phyloP scores from a whole-genome alignment of 1,284 basidiomycete genomes.

The Puccinia polysora region DNA sequence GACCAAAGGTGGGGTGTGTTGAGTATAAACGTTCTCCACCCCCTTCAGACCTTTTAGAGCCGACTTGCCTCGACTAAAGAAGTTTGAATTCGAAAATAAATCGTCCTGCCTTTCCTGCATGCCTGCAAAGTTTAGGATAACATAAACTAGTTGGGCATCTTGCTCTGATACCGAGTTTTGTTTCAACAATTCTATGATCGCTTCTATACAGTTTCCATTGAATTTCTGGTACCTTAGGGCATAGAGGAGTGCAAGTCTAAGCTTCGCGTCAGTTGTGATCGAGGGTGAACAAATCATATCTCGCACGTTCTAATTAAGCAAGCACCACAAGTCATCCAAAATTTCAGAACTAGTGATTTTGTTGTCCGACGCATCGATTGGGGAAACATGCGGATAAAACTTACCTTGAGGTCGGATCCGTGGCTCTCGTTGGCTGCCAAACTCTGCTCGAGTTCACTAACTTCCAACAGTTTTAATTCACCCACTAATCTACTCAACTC shows the following conservation, averaged over 20 bases:
- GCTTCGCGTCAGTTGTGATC: constrained; percentile 73
- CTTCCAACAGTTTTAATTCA: constrained; percentile 74
- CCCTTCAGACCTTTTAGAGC: constrained; percentile 96
- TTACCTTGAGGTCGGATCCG: constrained; percentile 72
- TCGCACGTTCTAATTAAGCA: constrained; percentile 66
- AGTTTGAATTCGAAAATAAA: constrained; percentile 89
- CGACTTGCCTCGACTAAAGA: constrained; percentile 88
- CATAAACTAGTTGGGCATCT: constrained; percentile 88
- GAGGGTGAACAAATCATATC: constrained; percentile 64
- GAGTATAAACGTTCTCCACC: constrained; percentile 98
- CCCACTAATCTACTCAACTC: constrained; percentile 88
- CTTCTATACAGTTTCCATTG: constrained; percentile 74
- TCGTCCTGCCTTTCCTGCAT: constrained; percentile 96
- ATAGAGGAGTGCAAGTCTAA: constrained; percentile 87
- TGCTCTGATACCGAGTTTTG: constrained; percentile 75
- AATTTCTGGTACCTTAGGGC: constrained; percentile 92
- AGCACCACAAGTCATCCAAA: too few species aligned
- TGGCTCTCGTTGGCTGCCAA: constrained; percentile 83
- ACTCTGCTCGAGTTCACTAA: constrained; percentile 94
- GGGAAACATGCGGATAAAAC: constrained; percentile 46
- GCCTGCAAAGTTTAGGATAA: constrained; percentile 86
- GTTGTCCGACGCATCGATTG: background rate
- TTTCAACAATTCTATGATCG: constrained; percentile 74
- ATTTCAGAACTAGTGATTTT: background rate
- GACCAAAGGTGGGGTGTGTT: constrained; percentile 87